Conservation (phyloP, 345 rosid genomes). For the Gynandropsis gynandra region DNA sequence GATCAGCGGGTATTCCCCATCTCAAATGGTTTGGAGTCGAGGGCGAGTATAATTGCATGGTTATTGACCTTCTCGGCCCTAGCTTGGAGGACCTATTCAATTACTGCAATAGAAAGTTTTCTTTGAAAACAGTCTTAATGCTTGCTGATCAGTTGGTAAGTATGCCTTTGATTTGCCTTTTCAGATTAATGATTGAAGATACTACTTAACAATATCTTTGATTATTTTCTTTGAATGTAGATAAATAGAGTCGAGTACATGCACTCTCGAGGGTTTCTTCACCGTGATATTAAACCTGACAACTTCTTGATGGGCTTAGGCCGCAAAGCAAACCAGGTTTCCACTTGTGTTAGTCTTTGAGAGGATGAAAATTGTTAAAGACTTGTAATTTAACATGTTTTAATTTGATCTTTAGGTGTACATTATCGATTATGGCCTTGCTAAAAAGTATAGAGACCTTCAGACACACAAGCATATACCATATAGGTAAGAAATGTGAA, state of each 20-base stretch:
- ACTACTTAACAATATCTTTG: background rate
- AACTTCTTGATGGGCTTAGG: conserved; percentile 92
- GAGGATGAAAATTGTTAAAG: background rate
- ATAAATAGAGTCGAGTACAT: conserved; percentile 84
- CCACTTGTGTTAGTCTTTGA: background rate
- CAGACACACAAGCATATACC: conserved; percentile 91
- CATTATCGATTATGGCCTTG: conserved; percentile 79
- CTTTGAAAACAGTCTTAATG: conserved; percentile 81
- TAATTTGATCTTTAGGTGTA: conserved; percentile 43
- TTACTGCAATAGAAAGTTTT: conserved; percentile 61
- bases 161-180: conserved; percentile 1
- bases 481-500: conserved; percentile 36
- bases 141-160: conserved; percentile 87
- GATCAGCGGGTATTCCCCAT: conserved; percentile 69
- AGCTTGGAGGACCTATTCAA: conserved; percentile 87
- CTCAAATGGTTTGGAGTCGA: conserved; percentile 90
- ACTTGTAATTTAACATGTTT: background rate
- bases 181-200: background rate
- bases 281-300: conserved; percentile 92
- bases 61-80: conserved; percentile 93
- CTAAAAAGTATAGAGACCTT: conserved; percentile 78
- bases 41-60: conserved; percentile 73
- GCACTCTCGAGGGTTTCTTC: conserved; percentile 84
- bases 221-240: conserved; percentile 22
- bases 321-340: conserved; percentile 85